Evolutionary conservation across 192 early-diverging fungal genomes (phyloP), one percentile per base, ranked within the genome.

Genomic region (Backusella morwellensis): DNA sequence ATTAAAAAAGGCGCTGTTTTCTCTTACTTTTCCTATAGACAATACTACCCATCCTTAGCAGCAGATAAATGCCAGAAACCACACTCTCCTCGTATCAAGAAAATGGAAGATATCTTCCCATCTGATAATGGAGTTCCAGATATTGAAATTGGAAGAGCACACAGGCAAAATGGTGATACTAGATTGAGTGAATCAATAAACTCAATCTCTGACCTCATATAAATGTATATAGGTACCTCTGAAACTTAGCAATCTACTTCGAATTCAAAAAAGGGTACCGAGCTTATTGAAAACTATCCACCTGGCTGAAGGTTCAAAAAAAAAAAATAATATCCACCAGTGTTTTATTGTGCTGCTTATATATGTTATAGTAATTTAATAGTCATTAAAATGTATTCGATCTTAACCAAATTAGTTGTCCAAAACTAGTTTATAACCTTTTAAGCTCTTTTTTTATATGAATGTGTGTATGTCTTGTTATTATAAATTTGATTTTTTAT

Each of bases 11-110:
- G 93, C 36, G 78, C 86, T 0, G 70, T 86, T 23, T 89, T 87
- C 81, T 91, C 90, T 9, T 83, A 84, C 66, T 92, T 92, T 72
- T 82, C 89, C 2, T 92, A 94, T 75, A 82, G 83, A 75, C 91
- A 91, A 77, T 94, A 91, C 82, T 92, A 92, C 40, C 91, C 92
- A 14, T 26, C 76, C 0, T 68, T 90, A 5, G 35, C 35, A 44
- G 35, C 35, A 41, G 29, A n/a, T 1, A 15, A 14, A 26, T 59
- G 36, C 19, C 35, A 74, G 5, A 66, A 74, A 32, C 71, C 35
- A 23, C 41, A 19, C 6, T 6, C 29, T 52, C 29, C 32, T 80
- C 80, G n/a, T 76, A 82, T 40, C 29, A 72, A 50, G 44, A 72
- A 32, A 19, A 8, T 29, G 0, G 2, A 21, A 29, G 70, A 72